These are phyloP conservation scores for Bocquillonia castaneifolia DNA, from an alignment of 441 rosid species.

Conservation along the genomic window DNA sequence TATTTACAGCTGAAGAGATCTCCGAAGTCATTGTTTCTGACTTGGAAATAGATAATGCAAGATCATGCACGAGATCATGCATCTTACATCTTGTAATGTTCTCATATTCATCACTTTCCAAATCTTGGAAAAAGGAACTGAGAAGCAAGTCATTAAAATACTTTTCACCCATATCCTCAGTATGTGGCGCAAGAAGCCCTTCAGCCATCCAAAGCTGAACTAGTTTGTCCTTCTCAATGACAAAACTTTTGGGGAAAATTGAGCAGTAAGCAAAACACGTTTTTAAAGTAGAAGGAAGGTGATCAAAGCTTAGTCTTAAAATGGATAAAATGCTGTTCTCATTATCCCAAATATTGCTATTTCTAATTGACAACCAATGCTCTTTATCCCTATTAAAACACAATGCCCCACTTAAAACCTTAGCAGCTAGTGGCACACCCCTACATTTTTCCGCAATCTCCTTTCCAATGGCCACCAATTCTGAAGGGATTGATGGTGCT, in stretches of 20 bases:
- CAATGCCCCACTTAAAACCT: constrained; percentile 22
- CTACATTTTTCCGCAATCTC: constrained; percentile 22
- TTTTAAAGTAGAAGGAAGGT: constrained; percentile 13
- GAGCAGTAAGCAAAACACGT: constrained; percentile 26
- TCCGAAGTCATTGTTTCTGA: constrained; percentile 3
- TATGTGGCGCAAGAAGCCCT: constrained; percentile 14
- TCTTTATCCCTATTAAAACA: not conserved
- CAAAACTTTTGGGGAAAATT: constrained; percentile 16
- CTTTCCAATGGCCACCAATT: constrained; percentile 21
- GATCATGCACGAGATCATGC: constrained; percentile 32
- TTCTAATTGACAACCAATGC: constrained; percentile 21
- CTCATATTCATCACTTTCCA: constrained; percentile 20
- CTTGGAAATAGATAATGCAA: constrained; percentile 19
- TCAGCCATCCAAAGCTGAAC: constrained; percentile 28
- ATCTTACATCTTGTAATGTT: constrained; percentile 20
- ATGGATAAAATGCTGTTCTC: not conserved
- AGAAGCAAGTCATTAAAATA: constrained; percentile 21
- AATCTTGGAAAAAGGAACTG: constrained; percentile 27
- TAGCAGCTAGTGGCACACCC: constrained; percentile 31
- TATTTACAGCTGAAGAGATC: not conserved
- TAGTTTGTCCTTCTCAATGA: constrained; percentile 3
- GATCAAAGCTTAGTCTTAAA: constrained; percentile 20
- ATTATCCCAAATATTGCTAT: not conserved
- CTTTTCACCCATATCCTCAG: constrained; percentile 21
- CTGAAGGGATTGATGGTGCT: not conserved